A percentile compares a stretch with the other conserved stretches of the same genome.
Conservation (phyloP, 352 stramenopile species). For the Globisporangium mamillatum region DNA sequence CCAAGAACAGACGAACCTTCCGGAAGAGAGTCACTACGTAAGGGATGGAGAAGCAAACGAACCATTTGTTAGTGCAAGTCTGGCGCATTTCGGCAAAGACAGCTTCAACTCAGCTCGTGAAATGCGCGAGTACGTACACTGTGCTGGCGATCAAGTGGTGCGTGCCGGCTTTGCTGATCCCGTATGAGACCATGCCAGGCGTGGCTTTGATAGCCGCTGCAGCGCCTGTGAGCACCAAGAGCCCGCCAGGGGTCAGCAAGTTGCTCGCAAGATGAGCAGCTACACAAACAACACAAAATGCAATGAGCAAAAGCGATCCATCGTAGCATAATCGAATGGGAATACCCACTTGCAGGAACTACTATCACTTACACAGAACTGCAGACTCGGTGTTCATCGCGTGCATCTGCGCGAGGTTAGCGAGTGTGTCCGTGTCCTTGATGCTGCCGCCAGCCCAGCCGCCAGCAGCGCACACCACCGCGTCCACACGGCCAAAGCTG, state of each 20-base stretch:
- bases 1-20: conserved; percentile 49
- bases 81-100: not conserved
- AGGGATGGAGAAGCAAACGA: not conserved
- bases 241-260: conserved; percentile 50
- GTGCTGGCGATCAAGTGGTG: conserved; percentile 83
- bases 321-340: not conserved
- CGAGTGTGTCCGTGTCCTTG: conserved; percentile 55
- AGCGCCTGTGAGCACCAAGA: conserved; percentile 83
- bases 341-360: not conserved
- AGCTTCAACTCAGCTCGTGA: no score
- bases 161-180: conserved; percentile 88
- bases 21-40: conserved; percentile 49
- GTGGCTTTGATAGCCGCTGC: conserved; percentile 75
- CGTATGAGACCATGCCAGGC: conserved; percentile 86
- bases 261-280: conserved; percentile 81
- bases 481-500: conserved; percentile 62
- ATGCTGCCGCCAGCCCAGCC: conserved; percentile 81
- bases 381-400: conserved; percentile 80
- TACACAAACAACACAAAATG: conserved; percentile 19
- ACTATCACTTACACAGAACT: conserved; percentile 19
- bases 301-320: not conserved
- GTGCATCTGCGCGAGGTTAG: conserved; percentile 69
- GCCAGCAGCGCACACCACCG: conserved; percentile 76
- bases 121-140: conserved; percentile 40
- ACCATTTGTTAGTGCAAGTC: not conserved